Percentiles rank a stretch among this genome's conserved stretches.
Conservation (phyloP, 2,329 filamentous ascomycete species). For the Bimuria novae-zelandiae region DNA sequence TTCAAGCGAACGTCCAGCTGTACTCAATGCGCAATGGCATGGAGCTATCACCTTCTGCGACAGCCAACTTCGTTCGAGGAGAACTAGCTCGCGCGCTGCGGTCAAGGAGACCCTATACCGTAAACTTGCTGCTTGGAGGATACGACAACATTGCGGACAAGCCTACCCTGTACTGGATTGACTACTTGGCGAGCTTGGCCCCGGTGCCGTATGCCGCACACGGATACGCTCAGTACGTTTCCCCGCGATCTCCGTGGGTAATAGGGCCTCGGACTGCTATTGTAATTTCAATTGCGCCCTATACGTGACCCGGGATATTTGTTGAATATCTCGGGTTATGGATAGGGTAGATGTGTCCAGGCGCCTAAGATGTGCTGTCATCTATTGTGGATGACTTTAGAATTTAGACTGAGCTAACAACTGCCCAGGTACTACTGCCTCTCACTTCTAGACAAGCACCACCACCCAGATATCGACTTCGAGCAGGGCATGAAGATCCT, state of each 20-base stretch:
- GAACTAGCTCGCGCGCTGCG: slow-evolving; percentile 90
- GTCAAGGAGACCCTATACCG: slow-evolving; percentile 92
- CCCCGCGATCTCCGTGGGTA: too few species aligned
- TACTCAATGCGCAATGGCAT: slow-evolving; percentile 98
- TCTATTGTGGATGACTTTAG: not conserved
- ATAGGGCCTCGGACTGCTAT: too few species aligned
- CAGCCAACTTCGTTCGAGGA: slow-evolving; percentile 90
- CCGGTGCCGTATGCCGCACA: slow-evolving; percentile 94
- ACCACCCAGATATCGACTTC: slow-evolving; percentile 89
- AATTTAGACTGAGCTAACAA: slow-evolving; percentile 2
- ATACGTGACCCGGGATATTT: too few species aligned
- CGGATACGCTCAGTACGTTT: slow-evolving; percentile 88
- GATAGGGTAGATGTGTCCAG: too few species aligned
- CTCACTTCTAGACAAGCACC: slow-evolving; percentile 97
- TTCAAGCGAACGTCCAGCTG: slow-evolving; percentile 96
- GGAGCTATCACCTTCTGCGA: slow-evolving; percentile 84
- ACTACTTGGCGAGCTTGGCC: slow-evolving; percentile 90
- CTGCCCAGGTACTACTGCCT: slow-evolving; percentile 86
- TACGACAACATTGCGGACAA: slow-evolving; percentile 90
- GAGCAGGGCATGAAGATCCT: slow-evolving; percentile 91
- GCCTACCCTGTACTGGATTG: slow-evolving; percentile 94
- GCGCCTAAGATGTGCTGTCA: too few species aligned
- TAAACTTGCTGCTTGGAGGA: slow-evolving; percentile 93
- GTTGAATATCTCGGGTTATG: too few species aligned
- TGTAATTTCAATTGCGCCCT: not conserved